Evolutionary conservation across 2,329 filamentous ascomycete genomes (phyloP), one percentile per base, ranked within the genome.

Genomic region (Diaporthe australafricana): DNA sequence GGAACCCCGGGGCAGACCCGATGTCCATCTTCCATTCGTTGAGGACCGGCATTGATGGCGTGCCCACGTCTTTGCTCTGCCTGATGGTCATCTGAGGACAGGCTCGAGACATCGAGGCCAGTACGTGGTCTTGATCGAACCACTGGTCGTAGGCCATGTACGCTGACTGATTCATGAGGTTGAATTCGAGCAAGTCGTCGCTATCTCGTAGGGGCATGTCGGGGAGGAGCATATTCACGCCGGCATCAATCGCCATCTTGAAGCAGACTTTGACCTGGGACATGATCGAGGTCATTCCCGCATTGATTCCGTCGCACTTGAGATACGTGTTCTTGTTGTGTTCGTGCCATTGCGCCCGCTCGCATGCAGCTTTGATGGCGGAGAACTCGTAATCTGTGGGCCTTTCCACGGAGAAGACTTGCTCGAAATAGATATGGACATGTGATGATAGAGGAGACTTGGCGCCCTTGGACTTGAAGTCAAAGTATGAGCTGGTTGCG

Each of bases 231-330:
- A 79, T 45, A 42, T 75, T 66, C 1, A 75, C 74, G 3, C 78
- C 77, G 4, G 77, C 70, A 5, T 80, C 78, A 5, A 79, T 47
- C 22, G 78, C 78, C 77, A 79, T 79, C 68, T 79, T 80, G 27
- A 79, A 66, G 55, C 78, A 79, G 30, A 79, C 77, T 69, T 79
- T 80, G 22, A 79, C 69, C 48, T 79, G 77, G 2, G 78, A 79
- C 45, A 80, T 75, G 57, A 80, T 79, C 8, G 75, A 75, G 4
- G 78, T 79, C 52, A 80, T 71, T 0, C 78, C 78, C 2, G 77
- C 77, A 14, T 74, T 65, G 71, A 80, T 80, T n/a, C 76, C 76
- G 3, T 50, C 75, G 47, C 78, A 80, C 32, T 76, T 55, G 2
- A 80, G 62, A 27, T 77, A 80, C 12, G 77, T 76, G 5, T 76